Base-by-base conservation (phyloP, 2,329 filamentous ascomycete species). In the Dothidotthia symphoricarpi region DNA sequence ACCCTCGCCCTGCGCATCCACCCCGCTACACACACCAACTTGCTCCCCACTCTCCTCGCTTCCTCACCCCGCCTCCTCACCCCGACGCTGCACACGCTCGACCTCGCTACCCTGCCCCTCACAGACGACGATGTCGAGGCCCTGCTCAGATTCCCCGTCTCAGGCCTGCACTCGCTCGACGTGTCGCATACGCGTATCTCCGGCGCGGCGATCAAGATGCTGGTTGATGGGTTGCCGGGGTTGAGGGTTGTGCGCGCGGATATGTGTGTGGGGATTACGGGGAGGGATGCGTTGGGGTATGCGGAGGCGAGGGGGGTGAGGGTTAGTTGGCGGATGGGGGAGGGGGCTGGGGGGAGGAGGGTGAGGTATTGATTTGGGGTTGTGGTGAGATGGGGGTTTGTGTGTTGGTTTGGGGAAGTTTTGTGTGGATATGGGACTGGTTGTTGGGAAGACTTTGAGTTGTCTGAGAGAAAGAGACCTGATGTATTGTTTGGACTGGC, bases 211-310 rank as follows among this genome's bases (percentile, higher is more conserved):
- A 59, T 74, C 22, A 69, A 68, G 42, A 59, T 58, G 40, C 46
- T 70, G 12, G 56, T 64, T 0, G 57, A 65, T 17, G 41, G 36
- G 7, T 27, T 63, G 9, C 47, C 48, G 0, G 42, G 45, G 8
- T 42, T 72, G 4, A 51, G 49, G 28, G 44, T 41, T 9, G 46
- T 72, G 13, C 55, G 52, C 3, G 47, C 69, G 13, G 55, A 69
- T 29, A 43, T 65, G 7, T 73, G 69, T 31, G 35, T 35, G 2
- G 33, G 51, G 6, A 57, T 73, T 1, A 52, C 35, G 9, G 60
- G 63, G 12, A 45, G 61, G 2, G 70, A 73, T 52, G 70, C 68
- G 0, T 54, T 72, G 3, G 56, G 61, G 10, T 71, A 69, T 58
- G 70, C 70, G 3, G 48, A 62, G 32, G 39, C 34, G 5, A 62